Percentiles rank a stretch among this genome's conserved stretches.
These are phyloP conservation scores for Thuja plicata DNA, from an alignment of 83 land plant genomes.

Conservation along the genomic window DNA sequence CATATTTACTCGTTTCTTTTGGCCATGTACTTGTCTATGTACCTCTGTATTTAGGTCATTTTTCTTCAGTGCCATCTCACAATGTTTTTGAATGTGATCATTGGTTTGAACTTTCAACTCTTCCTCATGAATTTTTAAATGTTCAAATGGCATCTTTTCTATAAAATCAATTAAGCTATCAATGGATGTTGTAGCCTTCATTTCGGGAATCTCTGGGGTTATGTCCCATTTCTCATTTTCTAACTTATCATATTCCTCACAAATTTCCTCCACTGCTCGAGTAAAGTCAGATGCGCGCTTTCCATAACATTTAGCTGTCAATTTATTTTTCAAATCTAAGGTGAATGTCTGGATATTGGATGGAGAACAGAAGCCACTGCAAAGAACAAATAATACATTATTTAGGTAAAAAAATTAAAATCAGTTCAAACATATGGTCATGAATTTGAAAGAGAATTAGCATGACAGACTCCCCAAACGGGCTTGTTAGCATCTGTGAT, in stretches of 20 bases:
- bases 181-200: slow-evolving; percentile 15
- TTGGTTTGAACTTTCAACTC: neutral
- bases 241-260: slow-evolving; percentile 49
- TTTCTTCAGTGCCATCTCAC: neutral
- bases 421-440: neutral
- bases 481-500: neutral
- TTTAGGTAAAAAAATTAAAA: neutral
- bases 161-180: neutral
- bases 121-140: slow-evolving; percentile 4
- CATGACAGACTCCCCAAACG: neutral
- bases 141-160: neutral
- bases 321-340: slow-evolving; percentile 43
- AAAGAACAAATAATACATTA: neutral
- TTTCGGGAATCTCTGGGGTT: slow-evolving; percentile 11
- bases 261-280: slow-evolving; percentile 68
- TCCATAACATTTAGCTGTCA: slow-evolving; percentile 47
- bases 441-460: neutral
- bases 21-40: slow-evolving; percentile 14
- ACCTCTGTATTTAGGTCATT: neutral
- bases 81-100: neutral
- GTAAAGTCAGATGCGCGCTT: slow-evolving; percentile 49
- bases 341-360: slow-evolving; percentile 67
- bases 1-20: slow-evolving; percentile 9
- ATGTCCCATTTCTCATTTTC: slow-evolving; percentile 19
- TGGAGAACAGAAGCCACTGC: slow-evolving; percentile 80